Evolutionary conservation across 1,284 basidiomycete genomes (phyloP), one percentile per base, ranked within the genome.

Genomic region (Albatrellus sp.): DNA sequence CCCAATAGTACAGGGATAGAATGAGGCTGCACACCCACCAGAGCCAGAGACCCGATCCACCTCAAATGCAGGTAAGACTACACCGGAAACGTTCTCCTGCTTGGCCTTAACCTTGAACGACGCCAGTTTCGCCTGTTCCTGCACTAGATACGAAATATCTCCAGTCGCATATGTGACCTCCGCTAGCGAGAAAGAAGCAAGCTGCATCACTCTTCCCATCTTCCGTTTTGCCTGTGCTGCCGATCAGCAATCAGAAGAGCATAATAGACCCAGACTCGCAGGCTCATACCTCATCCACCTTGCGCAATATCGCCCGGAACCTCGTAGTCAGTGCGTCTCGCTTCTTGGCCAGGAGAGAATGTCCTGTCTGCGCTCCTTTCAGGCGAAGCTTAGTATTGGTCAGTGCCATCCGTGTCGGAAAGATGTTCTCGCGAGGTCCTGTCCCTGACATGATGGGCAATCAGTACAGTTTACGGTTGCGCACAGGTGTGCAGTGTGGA

Each of bases 11-110:
- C 33, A 40, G 20, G 16, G 14, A 35, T 31, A 28, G 17, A 37
- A n/a, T 29, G 13, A 33, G 13, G 9, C 13, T n/a, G 16, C n/a
- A 28, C 16, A 11, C 74, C 51, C 59, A 89, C 89, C 89, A 53
- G 80, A 87, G 38, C 86, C 85, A 28, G 77, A 64, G 4, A 87
- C 84, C 47, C 87, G 77, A 56, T 93, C 90, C 4, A 85, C 82
- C 54, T 94, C 94, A 56, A 98, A 99, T 0, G 91, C 82, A 37
- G 96, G 96, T 11, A 99, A 68, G n/a, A 98, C 79, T 10, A 98
- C 94, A 59, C 96, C 96, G 32, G 89, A 93, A 0, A 99, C 96
- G 57, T 99, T 99, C 69, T 99, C 96, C 64, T 98, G 93, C 63
- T 86, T 92, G 11, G 94, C 84, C 60, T 87, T 85, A 32, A 99